phyloP scores from a whole-genome alignment of 2,329 filamentous ascomycete genomes.

The Trichoderma lentiforme region DNA sequence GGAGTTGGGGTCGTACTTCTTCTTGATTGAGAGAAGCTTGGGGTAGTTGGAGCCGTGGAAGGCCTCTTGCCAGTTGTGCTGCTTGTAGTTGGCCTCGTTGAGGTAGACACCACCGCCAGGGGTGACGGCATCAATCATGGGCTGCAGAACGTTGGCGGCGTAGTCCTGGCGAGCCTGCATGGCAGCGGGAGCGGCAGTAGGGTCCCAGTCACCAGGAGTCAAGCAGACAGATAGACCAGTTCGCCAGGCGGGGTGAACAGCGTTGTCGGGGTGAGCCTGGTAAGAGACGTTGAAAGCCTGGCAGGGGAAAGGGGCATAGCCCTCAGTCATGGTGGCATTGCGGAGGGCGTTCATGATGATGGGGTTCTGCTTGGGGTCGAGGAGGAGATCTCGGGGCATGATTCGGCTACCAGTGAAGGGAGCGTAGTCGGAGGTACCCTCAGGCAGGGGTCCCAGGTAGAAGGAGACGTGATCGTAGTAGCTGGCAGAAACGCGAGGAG shows the following conservation, averaged over 20 bases:
- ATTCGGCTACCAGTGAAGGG: background rate
- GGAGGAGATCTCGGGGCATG: background rate
- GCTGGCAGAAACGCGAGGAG: background rate
- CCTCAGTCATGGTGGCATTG: background rate
- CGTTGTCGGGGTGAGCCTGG: conserved; percentile 26
- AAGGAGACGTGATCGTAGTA: background rate
- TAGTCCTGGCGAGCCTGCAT: background rate
- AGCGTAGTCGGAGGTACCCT: background rate
- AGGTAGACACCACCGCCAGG: conserved; percentile 45
- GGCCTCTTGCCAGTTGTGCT: conserved; percentile 42
- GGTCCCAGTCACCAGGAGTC: background rate
- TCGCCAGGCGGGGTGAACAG: conserved; percentile 40
- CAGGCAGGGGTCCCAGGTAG: background rate
- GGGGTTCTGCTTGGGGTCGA: background rate
- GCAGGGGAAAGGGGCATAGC: background rate
- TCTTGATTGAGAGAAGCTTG: conserved; percentile 43
- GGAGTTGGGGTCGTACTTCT: conserved; percentile 42
- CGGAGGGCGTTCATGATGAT: background rate
- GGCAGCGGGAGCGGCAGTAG: background rate
- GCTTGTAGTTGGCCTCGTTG: conserved; percentile 50
- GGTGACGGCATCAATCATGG: conserved; percentile 26
- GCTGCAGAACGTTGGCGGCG: conserved; percentile 28
- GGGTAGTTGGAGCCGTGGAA: conserved; percentile 49
- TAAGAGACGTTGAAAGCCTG: conserved; percentile 18
- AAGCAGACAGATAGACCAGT: background rate